A percentile compares a stretch with the other conserved stretches of the same genome.
Evolutionary conservation across 2,329 filamentous ascomycete genomes (phyloP).

Genomic region (Aspergillus intermedius): DNA sequence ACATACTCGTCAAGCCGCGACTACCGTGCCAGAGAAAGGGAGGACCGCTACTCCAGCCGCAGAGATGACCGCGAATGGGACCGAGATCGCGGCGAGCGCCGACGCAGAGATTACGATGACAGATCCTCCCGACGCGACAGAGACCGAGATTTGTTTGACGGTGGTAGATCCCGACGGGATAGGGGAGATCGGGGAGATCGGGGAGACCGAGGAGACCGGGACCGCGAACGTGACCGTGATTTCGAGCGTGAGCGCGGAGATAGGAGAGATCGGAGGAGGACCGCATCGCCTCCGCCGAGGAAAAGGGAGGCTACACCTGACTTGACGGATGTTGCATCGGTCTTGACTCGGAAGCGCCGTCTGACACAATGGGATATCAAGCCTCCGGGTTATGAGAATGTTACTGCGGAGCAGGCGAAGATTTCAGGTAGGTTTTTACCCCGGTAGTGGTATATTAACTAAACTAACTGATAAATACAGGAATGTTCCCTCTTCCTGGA

Average conservation of each 20-base stretch:
- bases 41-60: slow-evolving; percentile 77
- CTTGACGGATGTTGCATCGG: slow-evolving; percentile 73
- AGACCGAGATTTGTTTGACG: slow-evolving; percentile 59
- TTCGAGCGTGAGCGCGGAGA: slow-evolving; percentile 1
- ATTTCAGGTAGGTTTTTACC: slow-evolving; percentile 56
- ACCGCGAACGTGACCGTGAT: slow-evolving; percentile 40
- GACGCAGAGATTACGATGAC: slow-evolving; percentile 59
- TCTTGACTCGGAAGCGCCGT: slow-evolving; percentile 80
- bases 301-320: slow-evolving; percentile 95
- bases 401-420: slow-evolving; percentile 97
- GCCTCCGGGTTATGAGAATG: slow-evolving; percentile 93
- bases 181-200: slow-evolving; percentile 35
- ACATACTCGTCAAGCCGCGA: slow-evolving; percentile 88
- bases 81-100: slow-evolving; percentile 56
- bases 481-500: slow-evolving; percentile 97
- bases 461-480: slow-evolving; percentile 23
- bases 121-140: slow-evolving; percentile 43
- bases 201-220: slow-evolving; percentile 20
- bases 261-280: slow-evolving; percentile 58
- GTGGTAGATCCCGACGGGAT: slow-evolving; percentile 49
- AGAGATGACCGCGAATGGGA: slow-evolving; percentile 71
- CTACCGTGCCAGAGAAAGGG: slow-evolving; percentile 86
- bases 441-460: not conserved
- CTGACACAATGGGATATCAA: slow-evolving; percentile 99
- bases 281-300: slow-evolving; percentile 72